These are phyloP conservation scores for Haematococcus lacustris DNA, from an alignment of 139 green algal species.

Conservation along the genomic window DNA sequence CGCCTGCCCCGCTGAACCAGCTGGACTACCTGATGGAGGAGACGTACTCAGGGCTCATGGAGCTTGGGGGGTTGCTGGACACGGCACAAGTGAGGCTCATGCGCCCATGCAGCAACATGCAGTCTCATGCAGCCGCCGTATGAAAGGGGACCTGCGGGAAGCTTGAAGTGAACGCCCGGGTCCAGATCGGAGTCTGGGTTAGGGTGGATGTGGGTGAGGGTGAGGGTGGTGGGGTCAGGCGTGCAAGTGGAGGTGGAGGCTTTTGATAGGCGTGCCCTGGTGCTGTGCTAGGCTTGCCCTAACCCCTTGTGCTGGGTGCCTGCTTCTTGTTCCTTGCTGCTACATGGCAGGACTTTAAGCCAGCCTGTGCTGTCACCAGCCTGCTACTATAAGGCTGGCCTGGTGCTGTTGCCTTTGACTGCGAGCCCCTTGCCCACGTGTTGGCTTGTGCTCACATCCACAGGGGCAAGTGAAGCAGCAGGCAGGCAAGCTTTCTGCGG, in stretches of 20 bases:
- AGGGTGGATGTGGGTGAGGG: background rate
- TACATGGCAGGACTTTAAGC: slow-evolving; percentile 2
- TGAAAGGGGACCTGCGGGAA: background rate
- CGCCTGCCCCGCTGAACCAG: slow-evolving; percentile 44
- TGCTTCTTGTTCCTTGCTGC: background rate
- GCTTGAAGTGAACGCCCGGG: background rate
- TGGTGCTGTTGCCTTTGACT: background rate
- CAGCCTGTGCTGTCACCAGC: background rate
- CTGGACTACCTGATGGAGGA: slow-evolving; percentile 59
- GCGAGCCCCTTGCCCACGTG: background rate
- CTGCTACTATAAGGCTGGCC: background rate
- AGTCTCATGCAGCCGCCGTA: background rate
- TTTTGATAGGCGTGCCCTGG: too few species aligned
- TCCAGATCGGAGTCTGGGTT: background rate
- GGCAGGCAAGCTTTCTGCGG: slow-evolving; percentile 33
- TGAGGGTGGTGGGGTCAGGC: background rate
- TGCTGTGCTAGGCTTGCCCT: too few species aligned
- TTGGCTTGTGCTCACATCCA: background rate
- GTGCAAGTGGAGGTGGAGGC: background rate
- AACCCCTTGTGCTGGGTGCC: too few species aligned
- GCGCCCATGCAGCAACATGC: background rate
- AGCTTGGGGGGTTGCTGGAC: slow-evolving; percentile 19
- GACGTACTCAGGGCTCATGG: slow-evolving; percentile 38
- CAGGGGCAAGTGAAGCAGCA: background rate
- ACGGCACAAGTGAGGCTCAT: slow-evolving; percentile 2